Conservation (phyloP, 495 filamentous ascomycete species). For the Hypoxylon cercidicola region DNA sequence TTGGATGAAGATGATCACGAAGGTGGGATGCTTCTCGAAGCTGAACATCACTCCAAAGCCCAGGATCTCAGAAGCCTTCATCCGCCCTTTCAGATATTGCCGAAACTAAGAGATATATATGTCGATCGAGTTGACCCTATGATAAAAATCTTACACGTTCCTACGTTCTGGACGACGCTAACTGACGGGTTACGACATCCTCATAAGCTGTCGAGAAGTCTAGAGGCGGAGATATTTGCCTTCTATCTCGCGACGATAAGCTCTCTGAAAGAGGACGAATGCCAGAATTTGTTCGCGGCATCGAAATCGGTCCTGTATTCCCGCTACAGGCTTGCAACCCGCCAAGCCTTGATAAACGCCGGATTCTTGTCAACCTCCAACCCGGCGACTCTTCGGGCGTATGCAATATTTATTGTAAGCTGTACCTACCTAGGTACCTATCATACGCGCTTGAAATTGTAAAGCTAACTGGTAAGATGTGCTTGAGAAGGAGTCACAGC, state of each 20-base stretch:
- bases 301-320: constrained; percentile 51
- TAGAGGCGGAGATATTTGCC: constrained; percentile 62
- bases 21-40: constrained; percentile 22
- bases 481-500: constrained; percentile 54
- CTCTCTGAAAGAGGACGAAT: constrained; percentile 53
- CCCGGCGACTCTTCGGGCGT: constrained; percentile 31
- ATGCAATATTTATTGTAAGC: constrained; percentile 29
- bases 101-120: constrained; percentile 60
- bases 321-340: constrained; percentile 55
- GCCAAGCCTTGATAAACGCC: constrained; percentile 59
- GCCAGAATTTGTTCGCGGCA: constrained; percentile 54
- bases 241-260: constrained; percentile 59
- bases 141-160: constrained; percentile 64
- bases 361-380: constrained; percentile 46
- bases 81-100: constrained; percentile 40
- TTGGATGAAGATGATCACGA: constrained; percentile 18
- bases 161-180: constrained; percentile 59
- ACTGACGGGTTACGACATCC: constrained; percentile 48
- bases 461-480: constrained; percentile 47
- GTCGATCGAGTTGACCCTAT: constrained; percentile 64
- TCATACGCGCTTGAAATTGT: no score
- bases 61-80: constrained; percentile 14
- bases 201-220: constrained; percentile 46
- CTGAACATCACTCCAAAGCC: constrained; percentile 55
- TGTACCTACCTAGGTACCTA: neutral